phyloP scores from a whole-genome alignment of 1,139 yeast species.

The Yueomyces sp. region DNA sequence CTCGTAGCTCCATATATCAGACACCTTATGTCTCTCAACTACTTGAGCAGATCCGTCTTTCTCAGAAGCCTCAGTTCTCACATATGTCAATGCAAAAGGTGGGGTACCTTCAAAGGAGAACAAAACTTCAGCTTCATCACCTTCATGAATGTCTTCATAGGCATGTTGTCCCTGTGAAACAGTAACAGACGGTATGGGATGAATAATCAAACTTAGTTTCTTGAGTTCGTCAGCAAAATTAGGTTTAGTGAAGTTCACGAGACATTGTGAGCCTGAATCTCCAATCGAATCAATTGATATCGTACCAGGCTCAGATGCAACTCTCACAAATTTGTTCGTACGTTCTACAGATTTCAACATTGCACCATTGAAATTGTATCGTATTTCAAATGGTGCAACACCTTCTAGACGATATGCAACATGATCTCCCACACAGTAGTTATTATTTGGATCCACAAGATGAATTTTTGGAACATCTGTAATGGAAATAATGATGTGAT shows the following conservation, averaged over 20 bases:
- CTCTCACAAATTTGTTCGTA: slow-evolving; percentile 45
- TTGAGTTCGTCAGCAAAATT: slow-evolving; percentile 27
- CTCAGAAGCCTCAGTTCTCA: slow-evolving; percentile 33
- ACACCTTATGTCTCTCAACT: slow-evolving; percentile 66
- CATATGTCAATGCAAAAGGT: slow-evolving; percentile 49
- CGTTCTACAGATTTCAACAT: slow-evolving; percentile 47
- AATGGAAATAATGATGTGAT: slow-evolving; percentile 34
- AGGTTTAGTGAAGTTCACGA: slow-evolving; percentile 41
- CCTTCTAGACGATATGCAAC: slow-evolving; percentile 69
- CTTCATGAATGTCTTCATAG: slow-evolving; percentile 82
- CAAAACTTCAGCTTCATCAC: slow-evolving; percentile 64
- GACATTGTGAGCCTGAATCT: slow-evolving; percentile 70
- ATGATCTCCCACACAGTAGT: slow-evolving; percentile 88
- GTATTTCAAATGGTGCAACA: slow-evolving; percentile 62
- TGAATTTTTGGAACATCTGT: slow-evolving; percentile 67
- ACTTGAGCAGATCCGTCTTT: slow-evolving; percentile 33
- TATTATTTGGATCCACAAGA: slow-evolving; percentile 29
- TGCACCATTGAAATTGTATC: slow-evolving; percentile 58
- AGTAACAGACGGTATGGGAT: slow-evolving; percentile 85
- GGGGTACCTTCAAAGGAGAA: slow-evolving; percentile 62
- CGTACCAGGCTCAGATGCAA: slow-evolving; percentile 73
- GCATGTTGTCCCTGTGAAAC: slow-evolving; percentile 65
- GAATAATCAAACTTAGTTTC: slow-evolving; percentile 43
- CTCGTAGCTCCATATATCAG: slow-evolving; percentile 55
- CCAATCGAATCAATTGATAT: slow-evolving; percentile 55